Conservation (phyloP, 2,329 filamentous ascomycete genomes). For the Helotiales sp. region DNA sequence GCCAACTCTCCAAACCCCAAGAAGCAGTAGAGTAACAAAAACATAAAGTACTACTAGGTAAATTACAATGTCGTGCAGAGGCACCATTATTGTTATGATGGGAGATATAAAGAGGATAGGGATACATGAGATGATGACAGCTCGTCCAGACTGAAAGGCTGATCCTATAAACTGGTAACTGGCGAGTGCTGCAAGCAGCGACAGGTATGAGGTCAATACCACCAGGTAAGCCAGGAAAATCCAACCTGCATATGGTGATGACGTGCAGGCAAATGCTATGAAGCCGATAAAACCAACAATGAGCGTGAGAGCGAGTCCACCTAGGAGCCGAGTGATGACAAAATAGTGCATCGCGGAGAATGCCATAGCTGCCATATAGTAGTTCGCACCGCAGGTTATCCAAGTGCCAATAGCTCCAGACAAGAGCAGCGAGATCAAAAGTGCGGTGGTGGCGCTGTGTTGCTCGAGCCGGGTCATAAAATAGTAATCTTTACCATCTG, state of each 20-base stretch:
- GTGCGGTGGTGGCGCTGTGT: conserved; percentile 53
- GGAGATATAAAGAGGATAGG: conserved; percentile 58
- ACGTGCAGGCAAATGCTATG: conserved; percentile 47
- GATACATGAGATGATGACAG: conserved; percentile 50
- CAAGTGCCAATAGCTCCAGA: conserved; percentile 62
- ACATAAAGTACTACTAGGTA: conserved; percentile 55
- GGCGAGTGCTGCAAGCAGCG: conserved; percentile 49
- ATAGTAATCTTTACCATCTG: neutral
- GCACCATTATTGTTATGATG: conserved; percentile 52
- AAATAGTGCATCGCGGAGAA: conserved; percentile 47
- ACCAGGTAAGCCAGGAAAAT: conserved; percentile 61
- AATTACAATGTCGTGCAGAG: conserved; percentile 52
- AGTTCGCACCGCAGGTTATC: conserved; percentile 63
- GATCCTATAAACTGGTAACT: conserved; percentile 33
- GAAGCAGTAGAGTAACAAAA: conserved; percentile 51
- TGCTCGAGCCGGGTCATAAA: conserved; percentile 53
- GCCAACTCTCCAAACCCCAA: conserved; percentile 53
- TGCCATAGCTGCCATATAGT: conserved; percentile 59
- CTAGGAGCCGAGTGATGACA: conserved; percentile 45
- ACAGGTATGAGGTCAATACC: conserved; percentile 58
- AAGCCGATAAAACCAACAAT: conserved; percentile 47
- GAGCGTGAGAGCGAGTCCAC: conserved; percentile 45
- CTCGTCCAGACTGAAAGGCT: conserved; percentile 23
- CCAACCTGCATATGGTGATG: conserved; percentile 47
- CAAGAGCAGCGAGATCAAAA: conserved; percentile 59